A percentile compares a stretch with the other conserved stretches of the same genome.
phyloP scores from a whole-genome alignment of 176 grass and related monocot genomes.

The Ensete ventricosum region DNA sequence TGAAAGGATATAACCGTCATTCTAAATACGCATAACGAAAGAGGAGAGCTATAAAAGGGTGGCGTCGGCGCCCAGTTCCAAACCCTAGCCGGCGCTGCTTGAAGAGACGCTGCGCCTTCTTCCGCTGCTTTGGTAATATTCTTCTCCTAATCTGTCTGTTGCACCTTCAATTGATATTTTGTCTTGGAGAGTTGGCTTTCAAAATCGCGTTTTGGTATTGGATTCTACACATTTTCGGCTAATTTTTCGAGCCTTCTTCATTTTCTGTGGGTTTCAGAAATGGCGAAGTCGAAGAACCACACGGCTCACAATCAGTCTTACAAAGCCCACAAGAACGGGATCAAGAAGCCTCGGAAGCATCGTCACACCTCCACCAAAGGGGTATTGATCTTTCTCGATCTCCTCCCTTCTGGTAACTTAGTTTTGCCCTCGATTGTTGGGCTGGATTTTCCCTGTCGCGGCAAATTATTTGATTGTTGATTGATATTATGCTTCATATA shows the following conservation, averaged over 20 bases:
- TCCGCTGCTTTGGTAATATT: background rate
- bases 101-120: background rate
- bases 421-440: too few species aligned
- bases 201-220: background rate
- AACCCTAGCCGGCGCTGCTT: background rate
- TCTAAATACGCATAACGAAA: background rate
- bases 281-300: conserved; percentile 20
- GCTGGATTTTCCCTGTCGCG: too few species aligned
- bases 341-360: conserved; percentile 13
- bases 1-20: background rate
- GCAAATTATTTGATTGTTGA: too few species aligned
- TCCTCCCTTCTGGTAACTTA: too few species aligned
- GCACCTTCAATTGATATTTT: background rate
- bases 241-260: background rate
- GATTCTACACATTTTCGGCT: background rate
- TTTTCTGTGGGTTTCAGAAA: background rate
- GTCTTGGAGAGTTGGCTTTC: background rate
- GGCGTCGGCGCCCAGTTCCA: background rate
- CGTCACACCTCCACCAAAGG: conserved; percentile 11
- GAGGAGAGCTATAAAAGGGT: background rate
- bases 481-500: too few species aligned
- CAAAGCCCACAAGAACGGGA: conserved; percentile 16
- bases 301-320: conserved; percentile 15
- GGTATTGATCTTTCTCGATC: background rate
- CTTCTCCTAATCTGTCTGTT: background rate